Conservation (phyloP, 768 basidiomycete genomes). For the Tremella yokohamensis region DNA sequence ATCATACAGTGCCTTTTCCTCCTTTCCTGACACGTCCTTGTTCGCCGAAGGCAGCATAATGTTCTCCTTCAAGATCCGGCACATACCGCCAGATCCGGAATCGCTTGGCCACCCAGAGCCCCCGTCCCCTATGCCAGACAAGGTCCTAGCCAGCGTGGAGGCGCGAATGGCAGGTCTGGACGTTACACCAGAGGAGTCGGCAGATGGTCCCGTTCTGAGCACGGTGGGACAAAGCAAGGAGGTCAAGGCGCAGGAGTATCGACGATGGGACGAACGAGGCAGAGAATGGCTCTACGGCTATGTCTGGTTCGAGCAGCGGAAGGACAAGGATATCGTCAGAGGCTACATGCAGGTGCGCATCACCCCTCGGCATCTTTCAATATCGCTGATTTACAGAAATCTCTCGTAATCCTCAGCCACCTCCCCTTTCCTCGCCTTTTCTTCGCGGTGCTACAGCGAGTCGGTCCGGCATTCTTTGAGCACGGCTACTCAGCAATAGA, state of each 20-base stretch:
- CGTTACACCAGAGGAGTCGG: neutral
- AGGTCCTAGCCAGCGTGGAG: neutral
- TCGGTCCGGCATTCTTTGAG: constrained; percentile 64
- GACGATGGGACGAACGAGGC: constrained; percentile 49
- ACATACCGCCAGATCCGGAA: constrained; percentile 44
- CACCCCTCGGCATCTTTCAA: too few species aligned
- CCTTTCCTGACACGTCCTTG: constrained; percentile 83
- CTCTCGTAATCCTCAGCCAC: constrained; percentile 75
- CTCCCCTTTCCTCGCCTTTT: constrained; percentile 80
- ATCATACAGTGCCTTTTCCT: constrained; percentile 71
- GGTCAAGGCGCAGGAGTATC: constrained; percentile 49
- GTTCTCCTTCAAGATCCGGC: constrained; percentile 81
- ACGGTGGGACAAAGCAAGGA: constrained; percentile 13
- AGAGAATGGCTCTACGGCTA: constrained; percentile 51
- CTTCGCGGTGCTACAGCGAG: constrained; percentile 61
- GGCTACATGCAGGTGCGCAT: constrained; percentile 51
- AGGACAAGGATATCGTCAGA: constrained; percentile 43
- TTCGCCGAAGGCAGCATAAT: constrained; percentile 78
- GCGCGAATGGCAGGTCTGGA: neutral
- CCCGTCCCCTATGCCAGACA: constrained; percentile 42
- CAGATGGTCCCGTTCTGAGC: neutral
- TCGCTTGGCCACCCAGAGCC: constrained; percentile 37
- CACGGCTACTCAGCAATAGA: constrained; percentile 80
- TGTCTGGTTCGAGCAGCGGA: constrained; percentile 50
- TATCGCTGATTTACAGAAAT: constrained; percentile 56